Base-by-base conservation (phyloP, 2,329 filamentous ascomycete species). In the Fusarium decemcellulare region DNA sequence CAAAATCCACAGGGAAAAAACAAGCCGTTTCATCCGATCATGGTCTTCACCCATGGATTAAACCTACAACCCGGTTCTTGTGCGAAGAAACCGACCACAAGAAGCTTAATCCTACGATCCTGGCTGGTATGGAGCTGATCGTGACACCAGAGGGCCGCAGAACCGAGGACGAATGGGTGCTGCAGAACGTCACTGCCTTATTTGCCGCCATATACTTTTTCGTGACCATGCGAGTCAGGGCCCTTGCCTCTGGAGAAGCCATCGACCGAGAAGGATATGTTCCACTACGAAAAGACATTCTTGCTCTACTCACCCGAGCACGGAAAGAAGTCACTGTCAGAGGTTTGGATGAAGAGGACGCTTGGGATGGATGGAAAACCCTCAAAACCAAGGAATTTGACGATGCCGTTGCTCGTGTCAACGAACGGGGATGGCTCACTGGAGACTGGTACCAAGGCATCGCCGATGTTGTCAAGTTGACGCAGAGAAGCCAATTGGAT, bases 61-160 rank as follows among this genome's bases (percentile, higher is more conserved):
- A 90, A 75, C 88, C 91, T 1, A 86, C 88, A 1, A 88, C 93
- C 9, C 87, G 92, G 27, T 86, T 86, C 61, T 79, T 97, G 11
- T 81, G 92, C 76, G 85, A 85, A 40, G 85, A 87, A 27, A 84
- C 93, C 10, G 84, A 85, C 1, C 88, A 90, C 1, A 85, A 87
- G 8, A 84, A 83, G 5, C 86, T 94, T 4, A 89, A 88, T 1
- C 92, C 92, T 0, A 92, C 94, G 57, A 87, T 97, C 1, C 88
- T 93, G 51, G 91, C 93, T 0, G 94, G 93, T 1, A 85, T 94
- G 54, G 91, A 92, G 83, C 80, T 82, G 16, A 85, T 88, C 51
- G 72, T 84, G 11, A 76, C 78, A 2, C 83, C 84, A 0, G 77
- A 78, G 12, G 84, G 85, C n/a, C 77, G 74, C 29, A 79, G 77